phyloP scores from a whole-genome alignment of 2,329 filamentous ascomycete genomes.

The Emydomyces testavorans region DNA sequence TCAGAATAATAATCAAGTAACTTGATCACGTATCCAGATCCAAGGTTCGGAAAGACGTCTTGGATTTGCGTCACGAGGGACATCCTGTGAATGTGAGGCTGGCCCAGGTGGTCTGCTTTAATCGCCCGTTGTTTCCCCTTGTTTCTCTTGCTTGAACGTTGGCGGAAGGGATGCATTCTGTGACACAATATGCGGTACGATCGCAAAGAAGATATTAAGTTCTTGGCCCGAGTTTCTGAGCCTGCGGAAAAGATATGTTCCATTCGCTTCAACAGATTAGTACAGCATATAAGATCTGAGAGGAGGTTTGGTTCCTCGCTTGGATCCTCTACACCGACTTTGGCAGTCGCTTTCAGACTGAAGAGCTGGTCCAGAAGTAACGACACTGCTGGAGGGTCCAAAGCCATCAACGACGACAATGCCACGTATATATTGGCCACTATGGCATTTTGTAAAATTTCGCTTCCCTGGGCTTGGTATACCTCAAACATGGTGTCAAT shows the following conservation, averaged over 20 bases:
- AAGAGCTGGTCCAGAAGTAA: slow-evolving; percentile 75
- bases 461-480: slow-evolving; percentile 48
- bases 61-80: slow-evolving; percentile 82
- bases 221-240: slow-evolving; percentile 32
- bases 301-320: slow-evolving; percentile 51
- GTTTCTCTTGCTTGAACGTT: slow-evolving; percentile 29
- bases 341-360: slow-evolving; percentile 59
- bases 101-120: slow-evolving; percentile 26
- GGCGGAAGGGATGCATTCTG: slow-evolving; percentile 31
- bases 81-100: slow-evolving; percentile 67
- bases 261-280: slow-evolving; percentile 51
- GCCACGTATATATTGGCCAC: slow-evolving; percentile 65
- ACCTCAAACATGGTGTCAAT: slow-evolving; percentile 55
- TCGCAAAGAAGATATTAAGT: slow-evolving; percentile 31
- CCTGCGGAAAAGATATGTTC: slow-evolving; percentile 25
- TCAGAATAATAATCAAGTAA: slow-evolving; percentile 70
- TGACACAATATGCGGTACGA: slow-evolving; percentile 31
- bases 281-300: slow-evolving; percentile 67
- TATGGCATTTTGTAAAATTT: slow-evolving; percentile 52
- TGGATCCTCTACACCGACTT: slow-evolving; percentile 42
- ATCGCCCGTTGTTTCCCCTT: slow-evolving; percentile 34
- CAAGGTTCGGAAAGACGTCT: slow-evolving; percentile 81
- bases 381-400: slow-evolving; percentile 56
- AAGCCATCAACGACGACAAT: slow-evolving; percentile 57
- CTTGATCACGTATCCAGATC: slow-evolving; percentile 67